These are phyloP conservation scores for Debaryomyces singareniensis DNA, from an alignment of 1,139 yeast species.

Conservation along the genomic window DNA sequence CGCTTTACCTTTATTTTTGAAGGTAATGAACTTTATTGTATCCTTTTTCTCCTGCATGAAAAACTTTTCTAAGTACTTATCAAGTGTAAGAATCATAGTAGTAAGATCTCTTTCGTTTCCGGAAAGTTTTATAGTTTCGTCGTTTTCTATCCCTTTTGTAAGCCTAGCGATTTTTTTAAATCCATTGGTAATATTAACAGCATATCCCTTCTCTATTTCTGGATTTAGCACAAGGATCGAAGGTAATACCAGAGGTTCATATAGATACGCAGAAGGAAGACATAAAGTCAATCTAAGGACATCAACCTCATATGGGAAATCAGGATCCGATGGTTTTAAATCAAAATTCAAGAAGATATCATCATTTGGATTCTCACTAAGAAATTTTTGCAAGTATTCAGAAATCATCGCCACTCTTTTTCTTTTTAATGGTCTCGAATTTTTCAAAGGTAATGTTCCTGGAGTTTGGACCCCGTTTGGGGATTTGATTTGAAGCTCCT, in stretches of 20 bases:
- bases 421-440: too few relatives aligned
- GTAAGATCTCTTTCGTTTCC: conserved; percentile 43
- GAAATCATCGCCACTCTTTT: conserved; percentile 1
- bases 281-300: conserved; percentile 44
- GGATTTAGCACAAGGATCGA: conserved; percentile 50
- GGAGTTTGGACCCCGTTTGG: conserved; percentile 1
- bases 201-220: conserved; percentile 68
- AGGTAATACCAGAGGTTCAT: conserved; percentile 26
- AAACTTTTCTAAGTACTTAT: conserved; percentile 51
- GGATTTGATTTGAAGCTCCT: conserved; percentile 10
- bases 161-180: conserved; percentile 45
- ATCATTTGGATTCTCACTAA: conserved; percentile 12
- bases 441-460: conserved; percentile 7
- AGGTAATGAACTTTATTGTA: conserved; percentile 25
- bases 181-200: conserved; percentile 61
- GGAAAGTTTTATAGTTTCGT: conserved; percentile 28
- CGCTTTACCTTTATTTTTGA: too few relatives aligned
- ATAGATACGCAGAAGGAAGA: conserved; percentile 54
- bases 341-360: conserved; percentile 29
- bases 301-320: conserved; percentile 62
- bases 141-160: conserved; percentile 14
- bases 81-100: conserved; percentile 51
- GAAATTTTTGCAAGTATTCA: conserved; percentile 4
- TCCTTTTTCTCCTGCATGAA: conserved; percentile 52
- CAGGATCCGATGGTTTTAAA: conserved; percentile 63